A percentile compares a stretch with the other conserved stretches of the same genome.
Conservation (phyloP, 78 protist genomes). For the Guillardia theta region DNA sequence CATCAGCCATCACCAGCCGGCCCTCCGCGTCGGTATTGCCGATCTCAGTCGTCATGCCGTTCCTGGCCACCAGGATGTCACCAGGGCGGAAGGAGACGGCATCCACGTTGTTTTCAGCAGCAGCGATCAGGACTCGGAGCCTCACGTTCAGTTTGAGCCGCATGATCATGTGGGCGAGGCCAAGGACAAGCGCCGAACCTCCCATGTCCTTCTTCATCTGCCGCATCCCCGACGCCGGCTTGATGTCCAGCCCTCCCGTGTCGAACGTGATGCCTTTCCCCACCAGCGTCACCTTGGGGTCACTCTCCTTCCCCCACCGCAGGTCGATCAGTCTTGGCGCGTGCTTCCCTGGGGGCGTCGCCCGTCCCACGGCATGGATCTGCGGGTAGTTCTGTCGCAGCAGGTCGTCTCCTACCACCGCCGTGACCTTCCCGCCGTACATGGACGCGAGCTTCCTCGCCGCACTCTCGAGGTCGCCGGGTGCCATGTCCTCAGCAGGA, state of each 20-base stretch:
- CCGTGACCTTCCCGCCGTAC: neutral
- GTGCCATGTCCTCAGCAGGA: neutral
- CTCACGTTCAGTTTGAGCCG: neutral
- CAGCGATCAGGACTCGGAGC: neutral
- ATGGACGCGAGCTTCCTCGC: too few relatives aligned
- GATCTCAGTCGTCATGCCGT: neutral
- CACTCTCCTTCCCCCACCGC: neutral
- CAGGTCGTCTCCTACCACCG: neutral
- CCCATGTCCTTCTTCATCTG: conserved; percentile 37
- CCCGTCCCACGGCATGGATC: neutral
- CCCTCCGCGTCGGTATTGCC: conserved; percentile 21
- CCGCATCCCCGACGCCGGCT: conserved; percentile 15
- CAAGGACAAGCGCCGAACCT: neutral
- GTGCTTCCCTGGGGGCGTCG: neutral
- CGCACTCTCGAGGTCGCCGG: too few relatives aligned
- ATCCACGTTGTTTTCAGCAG: neutral
- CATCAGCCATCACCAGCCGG: neutral
- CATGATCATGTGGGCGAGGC: neutral
- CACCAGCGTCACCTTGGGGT: conserved; percentile 33
- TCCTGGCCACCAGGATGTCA: neutral
- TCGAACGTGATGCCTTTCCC: conserved; percentile 40
- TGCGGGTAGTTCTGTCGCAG: neutral
- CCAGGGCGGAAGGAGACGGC: neutral
- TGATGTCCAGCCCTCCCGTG: conserved; percentile 30
- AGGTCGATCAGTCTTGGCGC: neutral